Percentiles rank a stretch among this genome's conserved stretches.
phyloP scores from a whole-genome alignment of 1,284 basidiomycete species.

The Trametes polyzona region DNA sequence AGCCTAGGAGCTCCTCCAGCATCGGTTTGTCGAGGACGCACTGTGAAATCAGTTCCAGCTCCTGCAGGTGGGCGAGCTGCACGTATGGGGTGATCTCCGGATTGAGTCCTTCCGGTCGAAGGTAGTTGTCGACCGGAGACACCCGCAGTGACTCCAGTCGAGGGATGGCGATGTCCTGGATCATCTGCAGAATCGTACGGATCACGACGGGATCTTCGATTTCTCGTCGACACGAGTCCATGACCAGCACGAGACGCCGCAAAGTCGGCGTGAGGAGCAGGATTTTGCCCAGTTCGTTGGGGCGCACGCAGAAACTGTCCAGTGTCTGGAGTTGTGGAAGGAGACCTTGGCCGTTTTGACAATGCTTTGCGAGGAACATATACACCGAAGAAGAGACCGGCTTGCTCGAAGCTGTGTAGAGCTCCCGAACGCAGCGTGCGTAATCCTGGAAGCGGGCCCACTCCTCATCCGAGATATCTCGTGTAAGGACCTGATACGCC shows the following conservation, averaged over 20 bases:
- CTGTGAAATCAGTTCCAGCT: neutral
- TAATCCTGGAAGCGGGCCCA: neutral
- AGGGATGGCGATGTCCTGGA: slow-evolving; percentile 3
- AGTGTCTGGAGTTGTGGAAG: neutral
- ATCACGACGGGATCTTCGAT: neutral
- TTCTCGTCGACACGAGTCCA: neutral
- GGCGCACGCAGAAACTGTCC: neutral
- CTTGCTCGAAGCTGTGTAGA: neutral
- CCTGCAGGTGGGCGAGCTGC: neutral
- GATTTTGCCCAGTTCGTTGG: neutral
- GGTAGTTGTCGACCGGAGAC: neutral
- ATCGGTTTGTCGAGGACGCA: neutral
- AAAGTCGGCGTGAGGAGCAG: slow-evolving; percentile 4
- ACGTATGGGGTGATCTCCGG: neutral
- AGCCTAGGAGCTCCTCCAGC: neutral
- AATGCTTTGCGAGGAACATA: neutral
- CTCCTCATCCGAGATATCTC: neutral
- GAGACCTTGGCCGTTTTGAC: neutral
- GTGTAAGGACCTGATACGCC: neutral
- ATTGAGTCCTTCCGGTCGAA: neutral
- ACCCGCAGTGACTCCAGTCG: neutral
- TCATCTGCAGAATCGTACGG: neutral
- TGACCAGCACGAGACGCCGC: neutral
- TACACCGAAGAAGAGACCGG: neutral
- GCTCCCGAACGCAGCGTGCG: neutral